phyloP scores from a whole-genome alignment of 169 alveolate species.

The Neospora caninum region DNA sequence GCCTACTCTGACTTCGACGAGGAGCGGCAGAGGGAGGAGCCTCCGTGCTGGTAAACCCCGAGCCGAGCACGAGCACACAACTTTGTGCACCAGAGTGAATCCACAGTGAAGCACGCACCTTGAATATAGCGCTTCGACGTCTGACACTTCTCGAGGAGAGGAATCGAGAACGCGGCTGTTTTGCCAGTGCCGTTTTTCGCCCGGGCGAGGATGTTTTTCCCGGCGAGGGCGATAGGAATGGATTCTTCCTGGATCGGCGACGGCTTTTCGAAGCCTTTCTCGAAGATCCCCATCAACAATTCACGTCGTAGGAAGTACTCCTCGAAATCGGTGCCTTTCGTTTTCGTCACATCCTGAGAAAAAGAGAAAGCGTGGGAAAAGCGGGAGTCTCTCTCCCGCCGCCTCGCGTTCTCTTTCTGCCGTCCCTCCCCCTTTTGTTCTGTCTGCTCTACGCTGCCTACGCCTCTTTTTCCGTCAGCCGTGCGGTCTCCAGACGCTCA shows the following conservation, averaged over 20 bases:
- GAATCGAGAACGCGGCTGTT: constrained; percentile 99
- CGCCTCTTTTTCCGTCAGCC: neutral
- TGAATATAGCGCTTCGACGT: constrained; percentile 72
- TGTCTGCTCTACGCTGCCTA: neutral
- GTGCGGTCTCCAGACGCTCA: too few species aligned
- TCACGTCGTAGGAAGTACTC: constrained; percentile 95
- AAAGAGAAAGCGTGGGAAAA: neutral
- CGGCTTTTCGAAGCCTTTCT: constrained; percentile 98
- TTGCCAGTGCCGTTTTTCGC: constrained; percentile 99
- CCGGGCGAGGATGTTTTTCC: constrained; percentile 96
- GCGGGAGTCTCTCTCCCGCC: neutral
- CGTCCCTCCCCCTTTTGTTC: neutral
- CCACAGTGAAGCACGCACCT: constrained; percentile 56
- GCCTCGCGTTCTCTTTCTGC: neutral
- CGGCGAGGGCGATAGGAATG: constrained; percentile 97
- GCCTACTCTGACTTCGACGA: too few species aligned
- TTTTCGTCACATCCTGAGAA: constrained; percentile 94
- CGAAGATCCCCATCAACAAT: constrained; percentile 96
- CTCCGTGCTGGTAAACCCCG: too few species aligned
- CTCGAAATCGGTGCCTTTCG: constrained; percentile 98
- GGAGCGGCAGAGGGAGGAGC: too few species aligned
- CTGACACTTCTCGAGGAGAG: constrained; percentile 93
- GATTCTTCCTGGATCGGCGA: constrained; percentile 99
- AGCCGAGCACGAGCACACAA: too few species aligned
- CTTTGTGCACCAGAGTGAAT: too few species aligned